Percentiles rank a stretch among this genome's conserved stretches.
Conservation (phyloP, 495 filamentous ascomycete species). For the Aspergillus homomorphus region DNA sequence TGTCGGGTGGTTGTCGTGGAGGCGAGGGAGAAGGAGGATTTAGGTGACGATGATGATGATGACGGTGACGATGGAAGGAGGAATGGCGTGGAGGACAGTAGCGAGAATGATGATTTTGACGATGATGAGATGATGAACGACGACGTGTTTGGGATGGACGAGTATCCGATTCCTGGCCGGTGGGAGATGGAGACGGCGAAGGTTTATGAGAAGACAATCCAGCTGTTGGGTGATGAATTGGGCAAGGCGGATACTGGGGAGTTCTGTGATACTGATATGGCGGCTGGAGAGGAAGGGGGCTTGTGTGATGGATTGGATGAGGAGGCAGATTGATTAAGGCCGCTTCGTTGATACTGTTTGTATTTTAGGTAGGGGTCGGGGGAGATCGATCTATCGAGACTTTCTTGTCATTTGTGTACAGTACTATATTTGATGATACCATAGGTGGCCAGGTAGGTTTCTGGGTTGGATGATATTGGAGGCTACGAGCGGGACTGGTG, state of each 20-base stretch:
- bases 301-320: background rate
- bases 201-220: constrained; percentile 76
- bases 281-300: constrained; percentile 3
- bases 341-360: too few relatives aligned
- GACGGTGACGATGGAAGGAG: constrained; percentile 32
- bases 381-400: too few relatives aligned
- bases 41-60: constrained; percentile 37
- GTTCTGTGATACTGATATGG: constrained; percentile 23
- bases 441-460: background rate
- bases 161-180: constrained; percentile 23
- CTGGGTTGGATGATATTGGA: background rate
- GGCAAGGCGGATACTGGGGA: constrained; percentile 29
- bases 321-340: background rate
- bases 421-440: background rate
- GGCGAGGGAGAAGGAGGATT: constrained; percentile 31
- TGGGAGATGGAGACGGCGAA: constrained; percentile 67
- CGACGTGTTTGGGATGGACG: constrained; percentile 27
- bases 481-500: background rate
- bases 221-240: constrained; percentile 62
- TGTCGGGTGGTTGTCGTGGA: constrained; percentile 65
- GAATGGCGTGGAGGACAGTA: constrained; percentile 33
- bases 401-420: background rate
- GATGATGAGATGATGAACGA: constrained; percentile 27
- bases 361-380: too few relatives aligned
- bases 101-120: constrained; percentile 23